phyloP scores from a whole-genome alignment of 1,284 basidiomycete genomes.

The Veloporphyrellus conicus region DNA sequence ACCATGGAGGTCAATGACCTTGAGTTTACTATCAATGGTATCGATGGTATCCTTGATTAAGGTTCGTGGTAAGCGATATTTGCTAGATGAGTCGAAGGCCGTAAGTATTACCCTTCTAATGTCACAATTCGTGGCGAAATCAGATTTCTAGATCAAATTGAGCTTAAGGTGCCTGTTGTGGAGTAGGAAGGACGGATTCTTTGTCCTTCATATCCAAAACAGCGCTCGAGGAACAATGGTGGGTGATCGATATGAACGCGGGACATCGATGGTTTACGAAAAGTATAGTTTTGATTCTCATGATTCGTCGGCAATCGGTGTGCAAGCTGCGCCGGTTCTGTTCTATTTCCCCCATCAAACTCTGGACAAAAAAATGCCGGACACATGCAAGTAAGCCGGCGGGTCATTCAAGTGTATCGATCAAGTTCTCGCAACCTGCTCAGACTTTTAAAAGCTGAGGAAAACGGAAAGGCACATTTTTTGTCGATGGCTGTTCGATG shows the following conservation, averaged over 20 bases:
- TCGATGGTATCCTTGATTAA: conserved; percentile 12
- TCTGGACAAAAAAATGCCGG: neutral
- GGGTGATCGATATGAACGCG: conserved; percentile 31
- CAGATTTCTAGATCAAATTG: neutral
- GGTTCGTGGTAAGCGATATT: conserved; percentile 4
- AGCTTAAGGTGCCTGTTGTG: conserved; percentile 20
- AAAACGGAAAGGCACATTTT: neutral
- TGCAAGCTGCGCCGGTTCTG: conserved; percentile 3
- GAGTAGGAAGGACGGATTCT: neutral
- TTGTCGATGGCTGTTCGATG: neutral
- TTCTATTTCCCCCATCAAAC: conserved; percentile 7
- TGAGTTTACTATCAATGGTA: conserved; percentile 12
- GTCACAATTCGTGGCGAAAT: conserved; percentile 1
- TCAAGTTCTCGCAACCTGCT: no score
- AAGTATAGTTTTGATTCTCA: neutral
- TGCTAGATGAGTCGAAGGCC: conserved; percentile 5
- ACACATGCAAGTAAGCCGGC: neutral
- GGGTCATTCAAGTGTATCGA: no score
- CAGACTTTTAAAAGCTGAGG: no score
- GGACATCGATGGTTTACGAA: conserved; percentile 19
- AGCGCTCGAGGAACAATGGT: conserved; percentile 13
- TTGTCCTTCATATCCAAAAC: conserved; percentile 12
- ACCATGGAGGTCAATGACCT: neutral
- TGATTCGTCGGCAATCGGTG: conserved; percentile 17
- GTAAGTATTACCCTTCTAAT: conserved; percentile 11